Conservation (phyloP, 805 yeast genomes). For the Yamadazyma sp. region DNA sequence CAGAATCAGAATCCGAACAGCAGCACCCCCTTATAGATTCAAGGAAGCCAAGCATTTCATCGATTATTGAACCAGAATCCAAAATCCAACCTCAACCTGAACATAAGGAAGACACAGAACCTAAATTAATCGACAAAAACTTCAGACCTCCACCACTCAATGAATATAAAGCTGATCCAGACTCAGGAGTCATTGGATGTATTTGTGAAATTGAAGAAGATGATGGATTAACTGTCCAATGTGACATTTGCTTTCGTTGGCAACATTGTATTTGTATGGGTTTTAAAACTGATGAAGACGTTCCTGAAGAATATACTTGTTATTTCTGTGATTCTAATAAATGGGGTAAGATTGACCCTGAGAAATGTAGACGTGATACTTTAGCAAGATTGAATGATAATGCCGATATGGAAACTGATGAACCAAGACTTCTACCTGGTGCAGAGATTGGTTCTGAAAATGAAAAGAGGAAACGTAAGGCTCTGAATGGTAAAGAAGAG, state of each 20-base stretch:
- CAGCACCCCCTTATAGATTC: too few relatives aligned
- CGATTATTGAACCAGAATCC: too few relatives aligned
- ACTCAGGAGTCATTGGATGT: conserved; percentile 85
- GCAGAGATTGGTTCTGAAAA: conserved; percentile 9
- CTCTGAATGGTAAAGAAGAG: conserved; percentile 21
- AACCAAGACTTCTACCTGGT: too few relatives aligned
- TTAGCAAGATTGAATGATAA: conserved; percentile 28
- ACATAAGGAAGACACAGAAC: conserved; percentile 3
- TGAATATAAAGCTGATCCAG: conserved; percentile 67
- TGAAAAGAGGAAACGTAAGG: conserved; percentile 21
- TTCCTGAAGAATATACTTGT: conserved; percentile 73
- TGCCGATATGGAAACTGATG: conserved; percentile 14
- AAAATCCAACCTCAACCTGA: too few relatives aligned
- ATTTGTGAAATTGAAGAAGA: conserved; percentile 84
- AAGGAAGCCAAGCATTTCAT: conserved; percentile 1
- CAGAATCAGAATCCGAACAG: too few relatives aligned
- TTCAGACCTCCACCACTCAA: conserved; percentile 31
- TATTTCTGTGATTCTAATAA: conserved; percentile 60
- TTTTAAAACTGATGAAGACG: conserved; percentile 65
- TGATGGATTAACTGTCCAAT: conserved; percentile 92
- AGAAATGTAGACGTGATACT: conserved; percentile 28
- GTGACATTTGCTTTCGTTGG: conserved; percentile 91
- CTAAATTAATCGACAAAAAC: neutral
- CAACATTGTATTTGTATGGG: conserved; percentile 93
- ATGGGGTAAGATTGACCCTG: conserved; percentile 44